phyloP scores from a whole-genome alignment of 192 early-diverging fungal species.

The Backusella macrospora region DNA sequence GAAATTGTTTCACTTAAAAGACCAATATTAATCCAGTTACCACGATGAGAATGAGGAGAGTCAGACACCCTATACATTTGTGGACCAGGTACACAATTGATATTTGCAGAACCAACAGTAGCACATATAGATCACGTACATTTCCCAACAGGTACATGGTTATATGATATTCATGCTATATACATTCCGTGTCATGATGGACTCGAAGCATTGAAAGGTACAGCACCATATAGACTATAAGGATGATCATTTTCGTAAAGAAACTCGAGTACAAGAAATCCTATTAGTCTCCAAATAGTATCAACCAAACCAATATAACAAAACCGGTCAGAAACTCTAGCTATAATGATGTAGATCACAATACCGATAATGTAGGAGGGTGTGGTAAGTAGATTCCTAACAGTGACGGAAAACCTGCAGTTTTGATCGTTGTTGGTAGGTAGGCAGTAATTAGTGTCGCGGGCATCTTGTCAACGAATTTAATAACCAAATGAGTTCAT shows the following conservation, averaged over 20 bases:
- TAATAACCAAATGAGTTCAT: conserved; percentile 25
- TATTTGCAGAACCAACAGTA: conserved; percentile 30
- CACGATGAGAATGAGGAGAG: conserved; percentile 51
- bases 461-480: conserved; percentile 15
- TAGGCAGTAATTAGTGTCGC: conserved; percentile 14
- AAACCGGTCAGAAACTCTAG: conserved; percentile 4
- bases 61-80: conserved; percentile 39
- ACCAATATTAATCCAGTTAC: conserved; percentile 52
- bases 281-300: conserved; percentile 27
- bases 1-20: conserved; percentile 1
- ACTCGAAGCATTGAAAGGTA: conserved; percentile 33
- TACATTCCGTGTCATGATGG: conserved; percentile 23
- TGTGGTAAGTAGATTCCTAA: conserved; percentile 28
- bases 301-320: conserved; percentile 10
- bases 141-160: conserved; percentile 31
- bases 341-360: conserved; percentile 19
- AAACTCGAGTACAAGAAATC: conserved; percentile 28
- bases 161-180: conserved; percentile 31
- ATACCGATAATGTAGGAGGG: conserved; percentile 31
- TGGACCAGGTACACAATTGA: conserved; percentile 30
- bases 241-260: conserved; percentile 40
- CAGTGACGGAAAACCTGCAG: conserved; percentile 27
- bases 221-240: conserved; percentile 41
- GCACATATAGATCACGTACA: conserved; percentile 19
- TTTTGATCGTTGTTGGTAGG: conserved; percentile 28